Conservation (phyloP, 805 yeast species). For the Cephaloascus fragrans region DNA sequence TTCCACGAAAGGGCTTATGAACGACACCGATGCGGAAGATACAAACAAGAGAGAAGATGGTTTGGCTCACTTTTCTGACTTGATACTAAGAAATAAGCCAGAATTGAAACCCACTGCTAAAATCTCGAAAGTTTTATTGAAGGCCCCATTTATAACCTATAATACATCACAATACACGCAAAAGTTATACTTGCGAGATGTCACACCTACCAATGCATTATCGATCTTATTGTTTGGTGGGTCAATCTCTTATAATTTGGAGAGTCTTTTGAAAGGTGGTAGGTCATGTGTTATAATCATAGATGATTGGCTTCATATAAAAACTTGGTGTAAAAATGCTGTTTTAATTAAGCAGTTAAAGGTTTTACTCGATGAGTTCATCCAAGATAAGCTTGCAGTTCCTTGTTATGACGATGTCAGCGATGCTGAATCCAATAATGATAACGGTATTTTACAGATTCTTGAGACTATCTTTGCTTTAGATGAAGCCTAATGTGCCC, state of each 20-base stretch:
- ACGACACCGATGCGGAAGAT: conserved; percentile 9
- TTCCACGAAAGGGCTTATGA: conserved; percentile 6
- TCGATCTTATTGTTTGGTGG: conserved; percentile 82
- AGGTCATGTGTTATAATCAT: conserved; percentile 77
- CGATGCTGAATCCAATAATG: no score
- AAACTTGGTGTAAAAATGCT: conserved; percentile 93
- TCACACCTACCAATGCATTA: conserved; percentile 71
- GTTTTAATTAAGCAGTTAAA: conserved; percentile 71
- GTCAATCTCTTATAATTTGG: conserved; percentile 47
- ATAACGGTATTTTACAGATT: no score
- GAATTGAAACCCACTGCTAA: conserved; percentile 31
- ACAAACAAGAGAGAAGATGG: conserved; percentile 30
- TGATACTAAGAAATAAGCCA: conserved; percentile 19
- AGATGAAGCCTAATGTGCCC: no score
- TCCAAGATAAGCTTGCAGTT: conserved; percentile 45
- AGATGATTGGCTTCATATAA: conserved; percentile 82
- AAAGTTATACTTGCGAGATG: conserved; percentile 60
- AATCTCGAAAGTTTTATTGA: conserved; percentile 21
- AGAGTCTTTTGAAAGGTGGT: conserved; percentile 25
- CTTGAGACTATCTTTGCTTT: no score
- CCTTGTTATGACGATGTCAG: background rate
- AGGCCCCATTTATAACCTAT: conserved; percentile 55
- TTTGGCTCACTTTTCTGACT: conserved; percentile 18
- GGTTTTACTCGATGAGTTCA: conserved; percentile 52
- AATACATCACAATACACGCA: conserved; percentile 51